Conservation (phyloP, 768 basidiomycete species). For the Leccinum rimulosum region DNA sequence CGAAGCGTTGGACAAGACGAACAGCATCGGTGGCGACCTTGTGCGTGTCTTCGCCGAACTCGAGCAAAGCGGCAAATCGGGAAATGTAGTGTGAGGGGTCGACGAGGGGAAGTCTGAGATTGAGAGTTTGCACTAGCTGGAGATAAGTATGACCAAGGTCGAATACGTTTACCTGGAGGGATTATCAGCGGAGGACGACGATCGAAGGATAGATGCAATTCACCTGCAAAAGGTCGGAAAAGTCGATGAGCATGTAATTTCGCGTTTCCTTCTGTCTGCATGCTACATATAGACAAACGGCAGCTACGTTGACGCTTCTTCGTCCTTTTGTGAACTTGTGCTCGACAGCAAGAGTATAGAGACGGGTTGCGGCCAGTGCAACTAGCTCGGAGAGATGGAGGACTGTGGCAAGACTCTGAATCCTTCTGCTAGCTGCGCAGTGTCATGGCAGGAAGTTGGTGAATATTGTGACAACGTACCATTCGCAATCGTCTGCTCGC, state of each 20-base stretch:
- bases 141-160: slow-evolving; percentile 96
- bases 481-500: slow-evolving; percentile 89
- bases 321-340: slow-evolving; percentile 94
- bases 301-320: slow-evolving; percentile 89
- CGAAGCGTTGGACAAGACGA: slow-evolving; percentile 90
- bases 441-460: neutral
- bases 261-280: slow-evolving; percentile 88
- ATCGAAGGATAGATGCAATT: slow-evolving; percentile 5
- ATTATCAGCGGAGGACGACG: neutral
- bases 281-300: slow-evolving; percentile 93
- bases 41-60: slow-evolving; percentile 93
- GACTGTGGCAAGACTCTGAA: slow-evolving; percentile 77
- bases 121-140: slow-evolving; percentile 85
- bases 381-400: slow-evolving; percentile 79
- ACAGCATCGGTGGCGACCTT: slow-evolving; percentile 91
- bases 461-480: slow-evolving; percentile 43
- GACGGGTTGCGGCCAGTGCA: slow-evolving; percentile 74
- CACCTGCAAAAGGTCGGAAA: slow-evolving; percentile 93
- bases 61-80: slow-evolving; percentile 90
- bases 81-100: slow-evolving; percentile 97
- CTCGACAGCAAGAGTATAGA: slow-evolving; percentile 92
- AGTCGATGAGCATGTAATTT: slow-evolving; percentile 98
- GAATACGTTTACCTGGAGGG: slow-evolving; percentile 86
- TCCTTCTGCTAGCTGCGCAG: slow-evolving; percentile 69
- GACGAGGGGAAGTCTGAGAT: slow-evolving; percentile 81